These are phyloP conservation scores for Fusarium hostae DNA, from an alignment of 2,329 filamentous ascomycete genomes.

Conservation along the genomic window DNA sequence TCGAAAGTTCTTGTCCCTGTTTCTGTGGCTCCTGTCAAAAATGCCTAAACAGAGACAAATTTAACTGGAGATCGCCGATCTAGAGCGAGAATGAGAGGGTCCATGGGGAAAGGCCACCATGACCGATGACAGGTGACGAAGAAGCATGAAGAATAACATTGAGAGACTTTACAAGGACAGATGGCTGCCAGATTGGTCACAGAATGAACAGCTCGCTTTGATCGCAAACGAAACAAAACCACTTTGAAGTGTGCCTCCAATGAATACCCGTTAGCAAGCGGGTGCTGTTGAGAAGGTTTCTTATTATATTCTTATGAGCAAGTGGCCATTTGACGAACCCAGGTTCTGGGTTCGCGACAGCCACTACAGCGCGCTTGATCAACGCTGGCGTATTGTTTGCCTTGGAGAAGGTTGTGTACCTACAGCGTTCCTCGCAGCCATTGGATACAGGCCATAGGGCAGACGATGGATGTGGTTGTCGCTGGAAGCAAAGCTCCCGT, in stretches of 20 bases:
- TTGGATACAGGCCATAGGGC: constrained; percentile 24
- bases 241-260: background rate
- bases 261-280: background rate
- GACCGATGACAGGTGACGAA: constrained; percentile 14
- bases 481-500: constrained; percentile 19
- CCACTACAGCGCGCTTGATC: constrained; percentile 11
- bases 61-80: constrained; percentile 39
- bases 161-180: background rate
- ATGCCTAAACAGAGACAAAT: constrained; percentile 16
- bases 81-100: constrained; percentile 32
- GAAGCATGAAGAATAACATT: constrained; percentile 3
- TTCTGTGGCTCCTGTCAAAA: constrained; percentile 18
- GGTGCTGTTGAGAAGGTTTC: constrained; percentile 13
- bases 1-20: constrained; percentile 6
- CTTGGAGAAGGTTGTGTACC: constrained; percentile 8
- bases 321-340: background rate
- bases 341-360: constrained; percentile 21
- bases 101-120: constrained; percentile 17
- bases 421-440: constrained; percentile 22
- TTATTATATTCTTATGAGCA: constrained; percentile 1
- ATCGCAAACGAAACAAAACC: background rate
- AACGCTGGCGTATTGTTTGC: constrained; percentile 12
- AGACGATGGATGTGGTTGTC: constrained; percentile 20
- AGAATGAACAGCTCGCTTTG: background rate
- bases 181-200: background rate